Base-by-base conservation (phyloP, 2,329 filamentous ascomycete genomes). In the Aschersonia sp. region DNA sequence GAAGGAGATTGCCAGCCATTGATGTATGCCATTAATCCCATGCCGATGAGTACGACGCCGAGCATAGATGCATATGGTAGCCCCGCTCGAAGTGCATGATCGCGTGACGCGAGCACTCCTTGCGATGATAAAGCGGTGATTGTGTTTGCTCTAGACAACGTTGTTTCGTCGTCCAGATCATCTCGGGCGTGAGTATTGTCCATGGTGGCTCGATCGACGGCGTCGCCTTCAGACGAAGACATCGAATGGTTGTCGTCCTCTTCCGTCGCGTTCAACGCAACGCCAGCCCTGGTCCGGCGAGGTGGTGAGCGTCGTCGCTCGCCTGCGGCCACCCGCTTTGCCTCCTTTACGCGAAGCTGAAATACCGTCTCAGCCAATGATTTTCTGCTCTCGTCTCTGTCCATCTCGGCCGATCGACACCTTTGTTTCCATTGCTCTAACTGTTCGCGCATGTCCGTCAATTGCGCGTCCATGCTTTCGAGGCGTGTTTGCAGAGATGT, bases 331-430 rank as follows among this genome's bases (percentile, higher is more conserved):
- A 64, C 66, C 54, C 66, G 69, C 52, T 61, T 67, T 31, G 69
- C 73, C 54, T 77, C 77, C 55, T 81, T 79, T 55, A 89, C 74
- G 47, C 89, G 79, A 48, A 96, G 84, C 54, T 84, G 82, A 56
- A 86, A 73, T 9, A 96, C 82, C 87, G 97, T 92, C 60, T 95
- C 86, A 1, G 85, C 82, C 43, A 98, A 67, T 1, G 83, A 84
- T 62, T 84, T 82, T 48, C 84, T 80, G 47, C 82, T 79, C 42
- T 78, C 72, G 48, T 83, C 79, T 44, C 83, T 78, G 56, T 95
- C 89, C 6, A 76, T 69, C 61, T 97, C 91, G 3, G 89, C 89
- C 50, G 71, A 75, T 62, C 95, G 85, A 6, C 89, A 89, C 31
- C 87, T 80, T 48, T 77, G 70, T 57, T 83, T 83, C 68, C 86